Evolutionary conservation across 257 asterid genomes (phyloP).

Genomic region (Solanum medicagineum): DNA sequence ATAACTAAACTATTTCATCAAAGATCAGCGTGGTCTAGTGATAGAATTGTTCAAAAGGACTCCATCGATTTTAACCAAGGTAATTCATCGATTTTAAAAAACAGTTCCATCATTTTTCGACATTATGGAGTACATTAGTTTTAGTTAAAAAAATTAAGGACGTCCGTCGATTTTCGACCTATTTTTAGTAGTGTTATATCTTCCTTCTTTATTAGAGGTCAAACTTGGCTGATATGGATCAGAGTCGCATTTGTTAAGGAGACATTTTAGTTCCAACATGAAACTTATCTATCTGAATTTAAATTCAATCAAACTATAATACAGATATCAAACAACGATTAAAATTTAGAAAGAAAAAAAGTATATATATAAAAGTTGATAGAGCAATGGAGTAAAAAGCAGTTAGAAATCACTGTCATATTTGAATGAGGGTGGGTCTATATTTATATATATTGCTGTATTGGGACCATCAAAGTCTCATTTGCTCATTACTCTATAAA

Average conservation of each 20-base stretch:
- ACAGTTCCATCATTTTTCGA: no score
- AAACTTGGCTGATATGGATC: neutral
- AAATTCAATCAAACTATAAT: neutral
- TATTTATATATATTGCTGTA: neutral
- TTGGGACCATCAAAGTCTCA: constrained; percentile 14
- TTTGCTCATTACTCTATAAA: neutral
- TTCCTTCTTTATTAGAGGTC: neutral
- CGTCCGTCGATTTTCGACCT: neutral
- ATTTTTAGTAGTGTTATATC: neutral
- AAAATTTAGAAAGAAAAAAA: neutral
- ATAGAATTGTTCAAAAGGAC: no score
- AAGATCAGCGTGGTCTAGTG: no score
- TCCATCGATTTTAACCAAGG: no score
- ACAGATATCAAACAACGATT: neutral
- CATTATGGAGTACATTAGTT: neutral
- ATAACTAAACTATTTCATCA: no score
- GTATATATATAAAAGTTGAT: neutral
- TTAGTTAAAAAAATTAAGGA: neutral
- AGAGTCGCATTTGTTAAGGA: neutral
- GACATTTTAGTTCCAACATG: neutral
- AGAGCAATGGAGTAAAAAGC: neutral
- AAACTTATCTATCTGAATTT: neutral
- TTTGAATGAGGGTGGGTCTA: constrained; percentile 35
- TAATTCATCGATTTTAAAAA: no score
- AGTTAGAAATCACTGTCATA: constrained; percentile 29